A percentile compares a stretch with the other conserved stretches of the same genome.
These are phyloP conservation scores for Phytophthora cryptogea DNA, from an alignment of 352 stramenopile species.

Conservation along the genomic window DNA sequence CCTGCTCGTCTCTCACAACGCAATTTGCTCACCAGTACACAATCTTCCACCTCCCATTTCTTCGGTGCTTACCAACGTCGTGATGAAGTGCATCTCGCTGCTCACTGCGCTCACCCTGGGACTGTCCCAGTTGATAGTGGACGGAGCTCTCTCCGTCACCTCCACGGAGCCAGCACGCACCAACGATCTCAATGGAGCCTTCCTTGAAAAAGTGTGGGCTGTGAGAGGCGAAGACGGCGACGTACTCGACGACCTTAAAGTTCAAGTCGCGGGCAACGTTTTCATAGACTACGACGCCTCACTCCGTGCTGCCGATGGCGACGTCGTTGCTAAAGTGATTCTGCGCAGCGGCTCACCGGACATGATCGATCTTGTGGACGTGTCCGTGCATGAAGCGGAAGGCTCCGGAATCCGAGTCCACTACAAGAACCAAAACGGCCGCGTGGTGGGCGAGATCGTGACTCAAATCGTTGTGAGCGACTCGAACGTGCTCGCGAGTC, in stretches of 20 bases:
- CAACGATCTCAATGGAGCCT: slow-evolving; percentile 13
- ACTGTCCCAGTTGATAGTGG: slow-evolving; percentile 1
- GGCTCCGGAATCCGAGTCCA: slow-evolving; percentile 37
- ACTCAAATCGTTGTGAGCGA: slow-evolving; percentile 36
- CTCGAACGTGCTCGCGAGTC: slow-evolving; percentile 25
- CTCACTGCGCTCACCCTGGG: slow-evolving; percentile 8
- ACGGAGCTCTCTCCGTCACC: slow-evolving; percentile 17
- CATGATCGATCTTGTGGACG: slow-evolving; percentile 40
- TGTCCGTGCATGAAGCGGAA: slow-evolving; percentile 27
- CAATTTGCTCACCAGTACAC: slow-evolving; percentile 20
- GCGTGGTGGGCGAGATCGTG: slow-evolving; percentile 31
- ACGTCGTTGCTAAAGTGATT: slow-evolving; percentile 31
- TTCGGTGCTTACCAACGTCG: not conserved
- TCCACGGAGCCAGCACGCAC: slow-evolving; percentile 11
- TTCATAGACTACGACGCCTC: slow-evolving; percentile 48
- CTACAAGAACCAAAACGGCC: slow-evolving; percentile 48
- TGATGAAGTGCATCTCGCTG: slow-evolving; percentile 17
- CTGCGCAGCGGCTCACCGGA: slow-evolving; percentile 32
- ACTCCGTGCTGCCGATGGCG: slow-evolving; percentile 10
- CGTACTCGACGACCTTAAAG: slow-evolving; percentile 27
- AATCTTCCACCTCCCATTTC: not conserved
- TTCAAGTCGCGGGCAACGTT: slow-evolving; percentile 39
- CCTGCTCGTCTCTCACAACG: slow-evolving; percentile 16
- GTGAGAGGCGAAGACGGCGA: slow-evolving; percentile 15
- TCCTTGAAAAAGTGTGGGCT: slow-evolving; percentile 41